Evolutionary conservation across 1,284 basidiomycete species (phyloP).

Genomic region (Ceratobasidium sp.): DNA sequence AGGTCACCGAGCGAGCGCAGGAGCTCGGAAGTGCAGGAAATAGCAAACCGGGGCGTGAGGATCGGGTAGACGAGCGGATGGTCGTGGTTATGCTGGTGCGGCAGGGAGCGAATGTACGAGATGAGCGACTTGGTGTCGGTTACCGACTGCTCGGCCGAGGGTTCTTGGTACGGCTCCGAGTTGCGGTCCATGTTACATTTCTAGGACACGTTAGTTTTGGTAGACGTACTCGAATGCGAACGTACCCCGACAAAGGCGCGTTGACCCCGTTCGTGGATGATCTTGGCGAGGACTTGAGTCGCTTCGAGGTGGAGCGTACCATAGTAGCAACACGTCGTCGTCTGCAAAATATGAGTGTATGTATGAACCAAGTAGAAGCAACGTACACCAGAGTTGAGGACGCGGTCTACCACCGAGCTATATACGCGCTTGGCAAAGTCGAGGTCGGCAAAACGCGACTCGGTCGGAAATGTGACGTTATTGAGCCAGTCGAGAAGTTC

Average conservation of each 20-base stretch:
- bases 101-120: slow-evolving; percentile 62
- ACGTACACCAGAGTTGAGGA: slow-evolving; percentile 79
- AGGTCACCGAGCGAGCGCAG: slow-evolving; percentile 69
- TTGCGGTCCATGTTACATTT: slow-evolving; percentile 96
- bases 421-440: slow-evolving; percentile 78
- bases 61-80: slow-evolving; percentile 79
- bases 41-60: slow-evolving; percentile 93
- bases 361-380: slow-evolving; percentile 12
- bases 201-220: slow-evolving; percentile 50
- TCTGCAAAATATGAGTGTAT: slow-evolving; percentile 56
- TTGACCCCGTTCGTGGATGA: slow-evolving; percentile 76
- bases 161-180: slow-evolving; percentile 75
- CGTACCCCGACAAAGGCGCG: slow-evolving; percentile 83
- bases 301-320: slow-evolving; percentile 82
- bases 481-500: slow-evolving; percentile 92
- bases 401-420: slow-evolving; percentile 72
- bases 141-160: slow-evolving; percentile 63
- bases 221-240: slow-evolving; percentile 38
- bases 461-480: slow-evolving; percentile 88
- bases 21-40: slow-evolving; percentile 84
- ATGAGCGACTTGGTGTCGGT: slow-evolving; percentile 70
- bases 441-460: slow-evolving; percentile 77
- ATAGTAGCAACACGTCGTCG: slow-evolving; percentile 94
- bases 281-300: slow-evolving; percentile 81
- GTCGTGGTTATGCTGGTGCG: slow-evolving; percentile 43